These are phyloP conservation scores for Coniferiporia weirii DNA, from an alignment of 1,284 basidiomycete species.

Conservation along the genomic window DNA sequence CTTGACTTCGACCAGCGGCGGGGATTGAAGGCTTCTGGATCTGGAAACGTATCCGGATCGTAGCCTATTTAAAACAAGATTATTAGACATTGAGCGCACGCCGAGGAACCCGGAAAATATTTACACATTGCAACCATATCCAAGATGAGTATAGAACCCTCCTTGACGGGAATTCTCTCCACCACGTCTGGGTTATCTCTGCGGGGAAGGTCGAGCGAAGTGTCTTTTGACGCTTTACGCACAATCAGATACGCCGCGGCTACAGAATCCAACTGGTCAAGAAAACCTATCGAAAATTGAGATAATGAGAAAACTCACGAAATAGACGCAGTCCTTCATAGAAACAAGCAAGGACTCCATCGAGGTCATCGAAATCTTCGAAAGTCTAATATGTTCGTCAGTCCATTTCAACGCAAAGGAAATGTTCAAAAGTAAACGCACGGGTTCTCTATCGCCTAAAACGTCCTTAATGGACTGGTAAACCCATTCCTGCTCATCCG, in stretches of 20 bases:
- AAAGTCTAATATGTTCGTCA: slow-evolving; percentile 15
- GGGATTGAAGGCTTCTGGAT: slow-evolving; percentile 20
- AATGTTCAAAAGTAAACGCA: neutral
- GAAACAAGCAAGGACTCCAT: slow-evolving; percentile 18
- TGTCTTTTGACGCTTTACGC: slow-evolving; percentile 4
- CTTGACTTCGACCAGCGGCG: slow-evolving; percentile 10
- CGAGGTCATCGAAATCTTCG: slow-evolving; percentile 17
- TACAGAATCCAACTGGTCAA: neutral
- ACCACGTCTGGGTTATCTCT: slow-evolving; percentile 4
- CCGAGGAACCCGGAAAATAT: neutral
- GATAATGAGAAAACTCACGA: slow-evolving; percentile 8
- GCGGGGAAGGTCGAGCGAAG: slow-evolving; percentile 9
- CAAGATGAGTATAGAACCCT: neutral
- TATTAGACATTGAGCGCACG: neutral
- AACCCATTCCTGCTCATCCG: slow-evolving; percentile 20
- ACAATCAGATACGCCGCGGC: slow-evolving; percentile 11
- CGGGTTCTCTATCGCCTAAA: slow-evolving; percentile 14
- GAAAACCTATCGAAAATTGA: neutral
- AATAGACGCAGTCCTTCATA: slow-evolving; percentile 17
- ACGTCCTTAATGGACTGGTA: slow-evolving; percentile 16
- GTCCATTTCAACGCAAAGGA: neutral
- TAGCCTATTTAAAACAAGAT: slow-evolving; percentile 6
- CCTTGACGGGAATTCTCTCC: slow-evolving; percentile 7
- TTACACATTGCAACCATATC: slow-evolving; percentile 13
- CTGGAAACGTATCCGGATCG: slow-evolving; percentile 18